Conservation (phyloP, 352 stramenopile species). For the Globisporangium mamillatum region DNA sequence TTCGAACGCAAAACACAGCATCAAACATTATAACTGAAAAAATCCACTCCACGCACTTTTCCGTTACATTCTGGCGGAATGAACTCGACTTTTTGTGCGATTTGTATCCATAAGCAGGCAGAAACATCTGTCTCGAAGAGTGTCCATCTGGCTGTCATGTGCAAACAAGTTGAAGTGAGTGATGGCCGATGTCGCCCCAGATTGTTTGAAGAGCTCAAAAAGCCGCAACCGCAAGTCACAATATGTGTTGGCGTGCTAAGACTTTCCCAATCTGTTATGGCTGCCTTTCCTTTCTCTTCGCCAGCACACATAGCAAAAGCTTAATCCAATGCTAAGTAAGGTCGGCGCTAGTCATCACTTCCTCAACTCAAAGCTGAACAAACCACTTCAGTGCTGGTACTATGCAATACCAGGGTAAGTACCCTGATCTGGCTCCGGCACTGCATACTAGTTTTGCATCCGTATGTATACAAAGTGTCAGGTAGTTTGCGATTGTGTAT, state of each 20-base stretch:
- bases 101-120: neutral
- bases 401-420: neutral
- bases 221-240: neutral
- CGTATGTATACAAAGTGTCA: neutral
- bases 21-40: neutral
- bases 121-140: neutral
- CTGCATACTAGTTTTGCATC: neutral
- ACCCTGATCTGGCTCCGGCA: neutral
- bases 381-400: neutral
- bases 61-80: neutral
- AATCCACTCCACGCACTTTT: neutral
- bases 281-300: neutral
- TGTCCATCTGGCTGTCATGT: neutral
- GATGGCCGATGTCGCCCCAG: neutral
- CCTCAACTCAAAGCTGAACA: no score
- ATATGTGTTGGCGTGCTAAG: neutral
- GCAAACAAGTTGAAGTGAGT: conserved; percentile 1
- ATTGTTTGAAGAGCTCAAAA: neutral
- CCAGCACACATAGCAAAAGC: neutral
- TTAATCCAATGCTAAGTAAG: neutral
- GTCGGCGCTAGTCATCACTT: no score
- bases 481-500: neutral
- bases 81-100: neutral
- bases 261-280: neutral
- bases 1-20: neutral